Conservation (phyloP, 768 basidiomycete species). For the Strobilomyces dryophilus region DNA sequence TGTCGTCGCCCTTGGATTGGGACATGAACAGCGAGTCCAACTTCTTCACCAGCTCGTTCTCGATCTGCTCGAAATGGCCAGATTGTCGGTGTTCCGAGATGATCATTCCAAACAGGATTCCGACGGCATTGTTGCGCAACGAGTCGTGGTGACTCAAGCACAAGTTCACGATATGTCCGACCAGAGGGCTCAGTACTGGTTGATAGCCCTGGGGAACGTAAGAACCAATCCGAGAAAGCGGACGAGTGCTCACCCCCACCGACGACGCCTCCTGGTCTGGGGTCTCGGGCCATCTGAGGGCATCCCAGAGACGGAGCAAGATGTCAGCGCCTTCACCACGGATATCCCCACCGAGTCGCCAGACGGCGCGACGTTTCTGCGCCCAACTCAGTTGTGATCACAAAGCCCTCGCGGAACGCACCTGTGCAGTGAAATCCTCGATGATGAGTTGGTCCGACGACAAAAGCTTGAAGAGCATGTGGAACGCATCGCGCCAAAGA, state of each 20-base stretch:
- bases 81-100: slow-evolving; percentile 85
- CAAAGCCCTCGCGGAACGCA: slow-evolving; percentile 26
- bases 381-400: slow-evolving; percentile 4
- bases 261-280: slow-evolving; percentile 45
- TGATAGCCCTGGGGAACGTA: slow-evolving; percentile 66
- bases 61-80: slow-evolving; percentile 83
- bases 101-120: slow-evolving; percentile 95
- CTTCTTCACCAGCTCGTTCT: slow-evolving; percentile 88
- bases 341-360: slow-evolving; percentile 95
- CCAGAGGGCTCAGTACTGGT: slow-evolving; percentile 73
- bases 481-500: slow-evolving; percentile 80
- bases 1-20: slow-evolving; percentile 86
- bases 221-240: background rate
- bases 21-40: slow-evolving; percentile 92
- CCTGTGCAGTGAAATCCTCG: slow-evolving; percentile 94
- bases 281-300: slow-evolving; percentile 72
- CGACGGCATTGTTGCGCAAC: slow-evolving; percentile 83
- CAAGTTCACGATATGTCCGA: slow-evolving; percentile 86
- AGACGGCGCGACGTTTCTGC: slow-evolving; percentile 91
- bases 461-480: slow-evolving; percentile 78
- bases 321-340: slow-evolving; percentile 87
- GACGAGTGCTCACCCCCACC: slow-evolving; percentile 56
- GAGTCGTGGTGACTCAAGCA: slow-evolving; percentile 95
- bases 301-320: slow-evolving; percentile 77
- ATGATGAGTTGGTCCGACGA: slow-evolving; percentile 90